Percentiles rank a stretch among this genome's conserved stretches.
Evolutionary conservation across 768 basidiomycete species (phyloP).

Genomic region (Sporobolomyces roseus): DNA sequence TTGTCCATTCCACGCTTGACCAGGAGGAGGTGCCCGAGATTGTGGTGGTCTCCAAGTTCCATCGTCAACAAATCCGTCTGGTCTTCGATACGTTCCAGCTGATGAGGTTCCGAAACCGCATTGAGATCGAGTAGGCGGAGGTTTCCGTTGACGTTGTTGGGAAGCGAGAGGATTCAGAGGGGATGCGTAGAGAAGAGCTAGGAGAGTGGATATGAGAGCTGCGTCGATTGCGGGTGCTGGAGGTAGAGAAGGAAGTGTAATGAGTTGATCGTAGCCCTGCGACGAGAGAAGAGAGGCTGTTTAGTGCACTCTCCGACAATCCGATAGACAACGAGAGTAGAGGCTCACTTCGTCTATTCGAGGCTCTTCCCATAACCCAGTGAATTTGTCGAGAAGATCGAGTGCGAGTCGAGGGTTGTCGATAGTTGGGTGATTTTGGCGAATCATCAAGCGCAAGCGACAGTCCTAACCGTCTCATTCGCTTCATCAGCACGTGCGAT

Average conservation of each 20-base stretch:
- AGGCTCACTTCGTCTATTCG: constrained; percentile 23
- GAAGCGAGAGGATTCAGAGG: constrained; percentile 2
- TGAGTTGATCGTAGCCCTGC: constrained; percentile 37
- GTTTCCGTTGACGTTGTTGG: constrained; percentile 1
- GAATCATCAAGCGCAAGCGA: constrained; percentile 20
- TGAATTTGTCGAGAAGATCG: constrained; percentile 38
- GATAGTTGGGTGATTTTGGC: constrained; percentile 35
- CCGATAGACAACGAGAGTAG: background rate
- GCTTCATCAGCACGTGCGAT: background rate
- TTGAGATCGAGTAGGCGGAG: constrained; percentile 5
- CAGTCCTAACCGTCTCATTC: constrained; percentile 14
- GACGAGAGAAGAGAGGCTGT: too few relatives aligned
- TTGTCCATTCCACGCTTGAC: too few relatives aligned
- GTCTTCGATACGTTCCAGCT: background rate
- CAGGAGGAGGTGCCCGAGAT: background rate
- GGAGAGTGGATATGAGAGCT: constrained; percentile 21
- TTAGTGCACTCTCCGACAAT: too few relatives aligned
- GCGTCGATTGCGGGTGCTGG: constrained; percentile 12
- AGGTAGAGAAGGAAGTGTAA: constrained; percentile 34
- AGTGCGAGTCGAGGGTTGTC: constrained; percentile 27
- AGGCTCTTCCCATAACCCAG: constrained; percentile 23
- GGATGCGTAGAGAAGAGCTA: background rate
- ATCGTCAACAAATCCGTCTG: constrained; percentile 32
- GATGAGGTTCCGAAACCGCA: constrained; percentile 10
- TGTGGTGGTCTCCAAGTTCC: constrained; percentile 29